phyloP scores from a whole-genome alignment of 306 rosid species.

The Prosopis cineraria region DNA sequence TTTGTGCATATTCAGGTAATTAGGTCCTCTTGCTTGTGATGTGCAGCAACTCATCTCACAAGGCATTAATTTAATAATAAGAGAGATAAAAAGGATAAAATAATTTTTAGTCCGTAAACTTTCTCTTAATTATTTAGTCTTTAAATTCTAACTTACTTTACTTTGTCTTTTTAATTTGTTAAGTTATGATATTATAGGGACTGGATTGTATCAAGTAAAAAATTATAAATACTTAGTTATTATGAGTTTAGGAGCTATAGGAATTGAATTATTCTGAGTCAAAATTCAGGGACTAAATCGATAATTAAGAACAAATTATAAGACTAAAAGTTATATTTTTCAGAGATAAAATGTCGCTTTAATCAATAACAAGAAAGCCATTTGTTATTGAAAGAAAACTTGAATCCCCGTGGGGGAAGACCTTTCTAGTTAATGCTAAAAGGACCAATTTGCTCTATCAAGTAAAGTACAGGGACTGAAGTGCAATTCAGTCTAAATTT shows the following conservation, averaged over 20 bases:
- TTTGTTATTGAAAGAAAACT: background rate
- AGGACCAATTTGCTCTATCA: background rate
- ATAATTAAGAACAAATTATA: no score
- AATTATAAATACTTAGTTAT: no score
- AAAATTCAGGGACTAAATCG: no score
- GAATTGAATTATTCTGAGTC: no score
- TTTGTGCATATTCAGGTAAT: constrained; percentile 69
- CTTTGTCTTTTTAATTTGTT: no score
- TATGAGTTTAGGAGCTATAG: no score
- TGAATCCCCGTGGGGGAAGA: background rate
- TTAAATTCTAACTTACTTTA: no score
- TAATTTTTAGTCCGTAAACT: no score
- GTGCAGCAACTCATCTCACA: constrained; percentile 5
- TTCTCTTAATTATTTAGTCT: no score
- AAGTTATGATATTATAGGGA: no score
- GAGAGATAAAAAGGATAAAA: background rate
- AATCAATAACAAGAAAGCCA: background rate
- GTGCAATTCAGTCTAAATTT: background rate
- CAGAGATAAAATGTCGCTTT: background rate
- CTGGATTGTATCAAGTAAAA: no score
- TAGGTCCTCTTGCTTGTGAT: background rate
- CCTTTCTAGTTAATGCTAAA: background rate
- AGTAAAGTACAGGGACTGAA: background rate
- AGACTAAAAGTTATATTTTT: no score
- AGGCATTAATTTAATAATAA: background rate